Percentiles rank a stretch among this genome's conserved stretches.
phyloP scores from a whole-genome alignment of 208 protist genomes.

The Crithidia bombi region DNA sequence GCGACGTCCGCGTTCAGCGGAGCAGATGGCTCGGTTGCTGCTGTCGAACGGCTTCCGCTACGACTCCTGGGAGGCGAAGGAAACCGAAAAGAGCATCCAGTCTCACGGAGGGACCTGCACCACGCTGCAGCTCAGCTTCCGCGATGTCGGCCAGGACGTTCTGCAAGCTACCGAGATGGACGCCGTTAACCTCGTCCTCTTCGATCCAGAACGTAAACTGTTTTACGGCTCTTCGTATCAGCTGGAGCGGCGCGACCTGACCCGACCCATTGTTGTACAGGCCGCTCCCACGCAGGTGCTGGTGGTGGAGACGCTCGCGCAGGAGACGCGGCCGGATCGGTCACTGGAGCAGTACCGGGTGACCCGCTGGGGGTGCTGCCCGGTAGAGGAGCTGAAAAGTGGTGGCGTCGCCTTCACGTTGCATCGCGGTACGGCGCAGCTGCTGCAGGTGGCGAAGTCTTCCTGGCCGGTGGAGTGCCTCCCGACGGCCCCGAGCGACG shows the following conservation, averaged over 20 bases:
- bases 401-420: constrained; percentile 32
- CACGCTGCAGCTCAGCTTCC: constrained; percentile 50
- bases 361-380: constrained; percentile 63
- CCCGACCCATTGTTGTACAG: constrained; percentile 67
- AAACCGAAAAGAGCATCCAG: constrained; percentile 41
- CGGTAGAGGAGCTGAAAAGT: constrained; percentile 38
- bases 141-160: constrained; percentile 30
- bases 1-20: constrained; percentile 62
- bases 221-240: constrained; percentile 83
- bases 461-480: constrained; percentile 59
- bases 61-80: constrained; percentile 81
- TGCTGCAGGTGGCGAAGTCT: constrained; percentile 60
- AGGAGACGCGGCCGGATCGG: constrained; percentile 32
- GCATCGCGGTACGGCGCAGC: constrained; percentile 69
- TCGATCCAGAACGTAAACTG: constrained; percentile 48
- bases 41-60: constrained; percentile 87
- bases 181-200: constrained; percentile 75
- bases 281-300: constrained; percentile 52
- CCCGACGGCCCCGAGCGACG: constrained; percentile 29
- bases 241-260: constrained; percentile 30
- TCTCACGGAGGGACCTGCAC: constrained; percentile 39
- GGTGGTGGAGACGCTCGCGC: constrained; percentile 70
- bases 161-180: constrained; percentile 33
- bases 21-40: constrained; percentile 83
- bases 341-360: constrained; percentile 56